Conservation (phyloP, 495 filamentous ascomycete genomes). For the Xylaria intraflava region DNA sequence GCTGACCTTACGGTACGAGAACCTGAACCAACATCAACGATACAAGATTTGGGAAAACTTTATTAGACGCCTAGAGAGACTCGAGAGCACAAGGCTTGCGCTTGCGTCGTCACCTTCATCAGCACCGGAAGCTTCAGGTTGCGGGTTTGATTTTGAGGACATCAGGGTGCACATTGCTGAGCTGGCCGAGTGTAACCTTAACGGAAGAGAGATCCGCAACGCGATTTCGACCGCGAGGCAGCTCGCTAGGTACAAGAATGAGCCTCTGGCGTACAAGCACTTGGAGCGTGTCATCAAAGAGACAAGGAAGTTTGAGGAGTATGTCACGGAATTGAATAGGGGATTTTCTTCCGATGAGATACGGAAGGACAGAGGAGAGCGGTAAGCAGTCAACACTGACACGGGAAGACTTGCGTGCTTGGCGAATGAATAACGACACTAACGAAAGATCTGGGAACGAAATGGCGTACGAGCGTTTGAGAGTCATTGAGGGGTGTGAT, state of each 20-base stretch:
- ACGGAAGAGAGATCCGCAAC: constrained; percentile 22
- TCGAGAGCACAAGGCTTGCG: constrained; percentile 15
- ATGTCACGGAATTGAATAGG: constrained; percentile 7
- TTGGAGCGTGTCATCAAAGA: constrained; percentile 21
- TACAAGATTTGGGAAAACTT: constrained; percentile 36
- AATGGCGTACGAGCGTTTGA: too few relatives aligned
- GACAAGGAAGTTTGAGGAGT: constrained; percentile 7
- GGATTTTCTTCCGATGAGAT: background rate
- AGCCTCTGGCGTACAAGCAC: constrained; percentile 14
- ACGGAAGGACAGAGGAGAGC: background rate
- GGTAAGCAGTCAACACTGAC: background rate
- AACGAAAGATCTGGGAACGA: too few relatives aligned
- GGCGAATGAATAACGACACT: too few relatives aligned
- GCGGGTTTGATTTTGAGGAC: constrained; percentile 21
- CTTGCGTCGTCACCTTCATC: too few relatives aligned
- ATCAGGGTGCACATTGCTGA: constrained; percentile 5
- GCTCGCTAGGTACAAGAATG: constrained; percentile 13
- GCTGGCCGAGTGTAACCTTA: constrained; percentile 23
- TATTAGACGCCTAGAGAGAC: constrained; percentile 13
- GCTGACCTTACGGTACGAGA: constrained; percentile 33
- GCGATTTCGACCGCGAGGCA: constrained; percentile 16
- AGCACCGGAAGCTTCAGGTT: too few relatives aligned
- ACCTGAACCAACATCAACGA: constrained; percentile 23
- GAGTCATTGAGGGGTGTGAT: too few relatives aligned
- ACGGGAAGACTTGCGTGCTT: too few relatives aligned